Evolutionary conservation across 2,329 filamentous ascomycete species (phyloP), one percentile per base, ranked within the genome.

Genomic region (Colletotrichum eremochloae): DNA sequence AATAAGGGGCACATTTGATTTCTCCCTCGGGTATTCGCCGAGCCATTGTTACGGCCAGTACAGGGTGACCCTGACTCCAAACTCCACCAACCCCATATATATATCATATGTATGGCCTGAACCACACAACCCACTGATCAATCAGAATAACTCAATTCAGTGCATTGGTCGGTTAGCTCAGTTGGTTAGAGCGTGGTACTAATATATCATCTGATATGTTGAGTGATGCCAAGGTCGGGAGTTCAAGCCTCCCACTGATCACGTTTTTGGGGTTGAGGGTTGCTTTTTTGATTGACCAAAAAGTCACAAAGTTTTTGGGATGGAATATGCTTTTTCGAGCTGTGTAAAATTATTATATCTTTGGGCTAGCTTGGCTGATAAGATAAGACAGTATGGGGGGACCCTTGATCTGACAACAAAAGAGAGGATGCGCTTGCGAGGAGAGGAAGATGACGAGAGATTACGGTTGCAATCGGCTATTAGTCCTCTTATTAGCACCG

Each of bases 191-290:
- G 70, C 70, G 70, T 72, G 70, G 70, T 72, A 72, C 67, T 72
- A 72, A 72, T 72, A 72, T 62, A 31, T 65, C 33, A 70, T 24
- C n/a, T 24, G 55, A 46, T 33, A 72, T 62, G 24, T 70, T 29
- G n/a, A 36, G 70, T 72, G 33, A 72, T 72, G 70, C 70, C 70
- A 72, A 70, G 70, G 70, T 33, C 67, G 70, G 70, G 70, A 72
- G 70, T 72, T 72, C 67, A 70, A 72, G 70, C 70, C 70, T 72
- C 70, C 70, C 70, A 70, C 70, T 72, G 70, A 72, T 72, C 70
- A 72, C 2, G 6, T 8, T 44, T 44, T 20, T 18, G 6, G 6
- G 18, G 3, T 1, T 24, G 24, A 6, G 15, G 18, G 7, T 42
- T 4, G 5, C 6, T 0, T 6, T 33, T 69, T 72, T 72, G 6